A percentile compares a stretch with the other conserved stretches of the same genome.
These are phyloP conservation scores for Paraphaeosphaeria minitans DNA, from an alignment of 2,329 filamentous ascomycete species.

Conservation along the genomic window DNA sequence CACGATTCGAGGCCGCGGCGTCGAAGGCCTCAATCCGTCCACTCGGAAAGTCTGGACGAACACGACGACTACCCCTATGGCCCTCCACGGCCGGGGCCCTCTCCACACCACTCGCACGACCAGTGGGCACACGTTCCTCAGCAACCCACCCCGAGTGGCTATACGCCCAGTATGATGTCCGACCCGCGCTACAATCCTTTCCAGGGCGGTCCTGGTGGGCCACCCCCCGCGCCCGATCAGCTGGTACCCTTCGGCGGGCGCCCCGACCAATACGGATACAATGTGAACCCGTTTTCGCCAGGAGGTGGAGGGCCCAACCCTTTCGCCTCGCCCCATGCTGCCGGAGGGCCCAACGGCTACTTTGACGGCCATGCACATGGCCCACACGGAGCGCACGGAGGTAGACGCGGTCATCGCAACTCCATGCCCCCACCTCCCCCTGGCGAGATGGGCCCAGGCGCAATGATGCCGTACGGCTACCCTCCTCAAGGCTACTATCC, in stretches of 20 bases:
- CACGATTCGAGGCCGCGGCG: constrained; percentile 36
- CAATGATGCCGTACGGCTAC: constrained; percentile 44
- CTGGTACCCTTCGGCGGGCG: constrained; percentile 39
- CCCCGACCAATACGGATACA: constrained; percentile 47
- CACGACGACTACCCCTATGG: constrained; percentile 54
- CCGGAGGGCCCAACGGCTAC: constrained; percentile 39
- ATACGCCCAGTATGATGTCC: constrained; percentile 48
- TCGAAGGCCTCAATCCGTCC: constrained; percentile 42
- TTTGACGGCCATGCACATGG: constrained; percentile 35
- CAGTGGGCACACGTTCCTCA: constrained; percentile 46
- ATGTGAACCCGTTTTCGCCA: constrained; percentile 37
- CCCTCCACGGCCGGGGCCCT: constrained; percentile 29
- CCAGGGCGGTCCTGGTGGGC: constrained; percentile 19
- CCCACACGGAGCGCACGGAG: constrained; percentile 20
- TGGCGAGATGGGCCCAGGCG: constrained; percentile 40
- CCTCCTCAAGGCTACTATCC: constrained; percentile 33
- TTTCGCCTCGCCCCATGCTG: constrained; percentile 39
- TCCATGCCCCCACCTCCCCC: constrained; percentile 40
- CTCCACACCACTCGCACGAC: constrained; percentile 42
- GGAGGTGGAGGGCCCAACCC: constrained; percentile 39
- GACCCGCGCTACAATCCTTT: constrained; percentile 38
- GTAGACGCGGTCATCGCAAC: constrained; percentile 36
- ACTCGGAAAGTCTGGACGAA: constrained; percentile 50
- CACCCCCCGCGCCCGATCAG: constrained; percentile 31
- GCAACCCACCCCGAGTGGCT: constrained; percentile 40